Evolutionary conservation across 352 stramenopile species (phyloP), one percentile per base, ranked within the genome.

Genomic region (Bremia lactucae): DNA sequence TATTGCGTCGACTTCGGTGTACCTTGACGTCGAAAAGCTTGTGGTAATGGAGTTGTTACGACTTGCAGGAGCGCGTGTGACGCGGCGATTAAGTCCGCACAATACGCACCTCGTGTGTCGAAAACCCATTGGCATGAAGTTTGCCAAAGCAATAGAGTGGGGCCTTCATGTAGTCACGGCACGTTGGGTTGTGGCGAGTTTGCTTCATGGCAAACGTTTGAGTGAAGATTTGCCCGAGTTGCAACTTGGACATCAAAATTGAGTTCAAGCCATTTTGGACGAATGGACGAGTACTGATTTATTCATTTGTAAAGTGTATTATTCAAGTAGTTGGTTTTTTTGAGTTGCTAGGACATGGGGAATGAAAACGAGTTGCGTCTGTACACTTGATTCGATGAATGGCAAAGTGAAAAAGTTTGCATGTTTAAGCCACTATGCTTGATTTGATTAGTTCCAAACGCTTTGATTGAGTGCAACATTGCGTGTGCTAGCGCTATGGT

Each of bases 51-150:
- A 81, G 42, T 37, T 88, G 11, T 40, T 86, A 13, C 57, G 58
- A 2, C 46, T 86, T 28, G 71, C 72, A 4, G 76, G 76, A 4
- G 76, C 76, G 15, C 45, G 52, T 0, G 62, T 82, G 6, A 79
- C 70, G 13, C 55, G 18, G 20, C 77, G 72, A 31, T 36, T 88
- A 4, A 77, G 42, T 21, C 60, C 64, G 15, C 62, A 53, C 29
- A 86, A 84, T 36, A 85, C 72, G 19, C 76, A 88, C 31, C 36
- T 88, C 15, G 53, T 88, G 28, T 88, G 76, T 25, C 43, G 60
- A 0, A 62, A 60, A 20, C 43, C 64, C 1, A 47, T 80, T 21
- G 67, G 71, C 2, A 81, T 75, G 50, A 86, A 86, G 31, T 85
- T 63, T 38, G 59, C 64, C 0, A 84, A 75, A 51, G 76, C 76